Percentiles rank a stretch among this genome's conserved stretches.
phyloP scores from a whole-genome alignment of 1,139 yeast species.

The Yamadazyma blattariae region DNA sequence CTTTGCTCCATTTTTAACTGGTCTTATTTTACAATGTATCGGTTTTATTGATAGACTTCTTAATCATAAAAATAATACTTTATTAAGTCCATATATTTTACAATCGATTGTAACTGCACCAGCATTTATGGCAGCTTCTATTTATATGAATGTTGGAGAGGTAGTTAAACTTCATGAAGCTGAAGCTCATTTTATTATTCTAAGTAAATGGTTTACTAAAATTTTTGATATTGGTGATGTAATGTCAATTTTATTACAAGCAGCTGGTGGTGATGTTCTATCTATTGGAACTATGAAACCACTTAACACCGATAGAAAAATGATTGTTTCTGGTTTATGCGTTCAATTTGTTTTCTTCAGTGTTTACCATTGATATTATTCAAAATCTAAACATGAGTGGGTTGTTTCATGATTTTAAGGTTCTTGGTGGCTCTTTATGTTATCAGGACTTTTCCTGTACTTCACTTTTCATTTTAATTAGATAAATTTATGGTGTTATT shows the following conservation, averaged over 20 bases:
- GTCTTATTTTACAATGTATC: conserved; percentile 22
- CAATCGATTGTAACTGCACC: conserved; percentile 41
- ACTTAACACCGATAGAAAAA: conserved; percentile 16
- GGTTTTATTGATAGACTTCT: conserved; percentile 34
- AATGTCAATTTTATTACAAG: conserved; percentile 37
- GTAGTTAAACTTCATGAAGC: conserved; percentile 25
- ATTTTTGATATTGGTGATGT: conserved; percentile 46
- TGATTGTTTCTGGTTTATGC: conserved; percentile 26
- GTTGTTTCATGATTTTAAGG: conserved; percentile 17
- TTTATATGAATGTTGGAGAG: conserved; percentile 43
- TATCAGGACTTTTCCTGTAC: conserved; percentile 19
- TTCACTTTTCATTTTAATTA: conserved; percentile 47
- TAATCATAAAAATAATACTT: conserved; percentile 15
- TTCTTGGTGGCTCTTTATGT: conserved; percentile 13
- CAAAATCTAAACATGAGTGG: conserved; percentile 6
- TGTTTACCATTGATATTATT: conserved; percentile 14
- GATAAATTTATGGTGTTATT: conserved; percentile 75
- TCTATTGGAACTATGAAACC: conserved; percentile 10
- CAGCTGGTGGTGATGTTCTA: conserved; percentile 42
- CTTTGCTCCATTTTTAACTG: conserved; percentile 22
- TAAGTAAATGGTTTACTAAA: conserved; percentile 29
- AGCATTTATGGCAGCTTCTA: conserved; percentile 40
- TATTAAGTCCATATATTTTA: conserved; percentile 26
- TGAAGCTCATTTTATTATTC: conserved; percentile 24
- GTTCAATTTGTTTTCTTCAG: conserved; percentile 38